A percentile compares a stretch with the other conserved stretches of the same genome.
These are phyloP conservation scores for Phytopythium kandeliae DNA, from an alignment of 352 stramenopile genomes.

Conservation along the genomic window DNA sequence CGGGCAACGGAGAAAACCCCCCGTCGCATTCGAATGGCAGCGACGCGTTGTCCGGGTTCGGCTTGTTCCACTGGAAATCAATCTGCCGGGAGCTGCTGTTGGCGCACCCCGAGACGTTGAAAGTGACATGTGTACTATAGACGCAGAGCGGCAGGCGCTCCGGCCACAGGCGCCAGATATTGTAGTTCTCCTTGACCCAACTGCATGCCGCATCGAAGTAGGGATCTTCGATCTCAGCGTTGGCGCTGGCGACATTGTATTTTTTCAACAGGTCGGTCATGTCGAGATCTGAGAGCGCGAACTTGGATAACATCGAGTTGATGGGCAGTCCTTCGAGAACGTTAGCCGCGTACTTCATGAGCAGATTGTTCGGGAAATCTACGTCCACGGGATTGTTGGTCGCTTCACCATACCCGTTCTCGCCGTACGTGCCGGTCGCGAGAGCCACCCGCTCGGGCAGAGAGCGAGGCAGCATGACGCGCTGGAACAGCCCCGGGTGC, in stretches of 20 bases:
- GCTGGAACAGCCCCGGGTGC: slow-evolving; percentile 30
- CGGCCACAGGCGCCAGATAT: slow-evolving; percentile 38
- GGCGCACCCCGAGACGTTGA: slow-evolving; percentile 22
- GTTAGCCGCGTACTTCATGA: slow-evolving; percentile 16
- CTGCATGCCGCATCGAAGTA: slow-evolving; percentile 36
- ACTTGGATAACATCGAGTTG: slow-evolving; percentile 23
- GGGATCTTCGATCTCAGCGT: slow-evolving; percentile 15
- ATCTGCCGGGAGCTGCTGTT: slow-evolving; percentile 15
- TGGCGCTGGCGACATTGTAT: slow-evolving; percentile 10
- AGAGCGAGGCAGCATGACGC: slow-evolving; percentile 31
- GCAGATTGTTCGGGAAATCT: slow-evolving; percentile 26
- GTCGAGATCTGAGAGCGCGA: slow-evolving; percentile 24
- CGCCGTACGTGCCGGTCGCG: slow-evolving; percentile 31
- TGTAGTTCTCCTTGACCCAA: slow-evolving; percentile 49
- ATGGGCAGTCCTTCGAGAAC: slow-evolving; percentile 8
- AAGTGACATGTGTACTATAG: slow-evolving; percentile 22
- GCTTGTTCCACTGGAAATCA: slow-evolving; percentile 29
- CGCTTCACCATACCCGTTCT: slow-evolving; percentile 35
- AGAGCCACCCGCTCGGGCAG: slow-evolving; percentile 22
- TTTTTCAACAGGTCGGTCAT: slow-evolving; percentile 30
- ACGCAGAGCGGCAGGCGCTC: slow-evolving; percentile 29
- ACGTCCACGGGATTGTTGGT: slow-evolving; percentile 41
- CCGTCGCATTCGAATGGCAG: slow-evolving; percentile 43
- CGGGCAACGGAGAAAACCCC: slow-evolving; percentile 17
- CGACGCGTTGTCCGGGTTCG: slow-evolving; percentile 24